Percentiles rank a stretch among this genome's conserved stretches.
Evolutionary conservation across 2,329 filamentous ascomycete species (phyloP).

Genomic region (Botryotinia convoluta): DNA sequence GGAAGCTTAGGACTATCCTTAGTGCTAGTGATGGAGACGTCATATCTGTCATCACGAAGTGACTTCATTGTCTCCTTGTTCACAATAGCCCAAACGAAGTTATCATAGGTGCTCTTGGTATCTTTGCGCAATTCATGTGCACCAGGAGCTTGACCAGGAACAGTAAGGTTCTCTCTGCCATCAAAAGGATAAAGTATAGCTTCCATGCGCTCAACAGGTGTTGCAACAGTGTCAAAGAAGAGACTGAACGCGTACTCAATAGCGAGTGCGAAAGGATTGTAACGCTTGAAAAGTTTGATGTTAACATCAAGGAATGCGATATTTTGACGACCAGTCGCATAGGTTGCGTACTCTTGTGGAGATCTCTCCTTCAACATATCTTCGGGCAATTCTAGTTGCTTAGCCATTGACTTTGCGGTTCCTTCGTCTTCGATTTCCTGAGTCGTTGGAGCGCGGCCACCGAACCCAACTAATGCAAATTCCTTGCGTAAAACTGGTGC

Average conservation of each 20-base stretch:
- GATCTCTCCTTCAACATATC: conserved; percentile 79
- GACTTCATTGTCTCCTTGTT: conserved; percentile 93
- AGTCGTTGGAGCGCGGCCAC: conserved; percentile 48
- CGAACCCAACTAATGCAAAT: conserved; percentile 84
- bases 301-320: conserved; percentile 83
- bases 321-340: conserved; percentile 90
- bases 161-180: conserved; percentile 78
- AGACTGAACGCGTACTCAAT: conserved; percentile 69
- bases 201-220: conserved; percentile 71
- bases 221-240: conserved; percentile 73
- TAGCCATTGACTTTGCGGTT: conserved; percentile 41
- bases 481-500: conserved; percentile 70
- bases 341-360: conserved; percentile 80
- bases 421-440: conserved; percentile 47
- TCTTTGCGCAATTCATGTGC: conserved; percentile 55
- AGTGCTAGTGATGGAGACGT: conserved; percentile 86
- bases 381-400: conserved; percentile 46
- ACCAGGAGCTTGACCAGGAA: conserved; percentile 61
- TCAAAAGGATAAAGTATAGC: conserved; percentile 85
- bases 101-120: conserved; percentile 71
- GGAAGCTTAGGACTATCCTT: conserved; percentile 92
- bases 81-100: conserved; percentile 91
- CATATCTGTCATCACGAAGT: conserved; percentile 89
- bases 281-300: conserved; percentile 35
- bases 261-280: conserved; percentile 40